Conservation (phyloP, 306 rosid genomes). For the Cucurbita argyrosperma region DNA sequence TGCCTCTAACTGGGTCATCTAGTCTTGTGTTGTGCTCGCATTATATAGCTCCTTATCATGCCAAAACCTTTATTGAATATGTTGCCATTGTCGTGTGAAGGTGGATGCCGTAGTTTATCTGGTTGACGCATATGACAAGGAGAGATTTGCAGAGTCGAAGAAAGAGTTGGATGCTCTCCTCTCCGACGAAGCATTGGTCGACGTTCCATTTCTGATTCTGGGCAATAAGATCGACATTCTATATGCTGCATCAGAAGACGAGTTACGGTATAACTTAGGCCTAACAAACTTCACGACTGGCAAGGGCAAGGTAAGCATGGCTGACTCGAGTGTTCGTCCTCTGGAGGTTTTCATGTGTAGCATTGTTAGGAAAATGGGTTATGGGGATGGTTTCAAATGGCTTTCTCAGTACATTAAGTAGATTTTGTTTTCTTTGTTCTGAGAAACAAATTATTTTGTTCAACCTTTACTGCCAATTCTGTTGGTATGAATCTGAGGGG, state of each 20-base stretch:
- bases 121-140: conserved; percentile 72
- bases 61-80: not conserved
- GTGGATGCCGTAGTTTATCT: conserved; percentile 79
- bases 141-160: conserved; percentile 66
- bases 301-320: conserved; percentile 63
- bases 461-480: not conserved
- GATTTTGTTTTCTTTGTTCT: not conserved
- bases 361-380: conserved; percentile 84
- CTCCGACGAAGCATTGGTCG: conserved; percentile 55
- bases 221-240: conserved; percentile 81
- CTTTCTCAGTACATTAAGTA: conserved; percentile 79
- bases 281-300: conserved; percentile 79
- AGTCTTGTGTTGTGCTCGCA: not conserved
- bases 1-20: not conserved
- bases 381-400: conserved; percentile 90
- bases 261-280: conserved; percentile 58
- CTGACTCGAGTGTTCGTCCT: conserved; percentile 61
- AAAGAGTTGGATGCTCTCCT: conserved; percentile 79
- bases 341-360: conserved; percentile 95
- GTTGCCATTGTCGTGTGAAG: conserved; percentile 18
- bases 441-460: conserved; percentile 6
- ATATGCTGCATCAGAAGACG: conserved; percentile 81
- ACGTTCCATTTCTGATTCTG: conserved; percentile 66
- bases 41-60: not conserved
- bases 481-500: conserved; percentile 1